Conservation (phyloP, 495 filamentous ascomycete species). For the Penicillium verhagenii region DNA sequence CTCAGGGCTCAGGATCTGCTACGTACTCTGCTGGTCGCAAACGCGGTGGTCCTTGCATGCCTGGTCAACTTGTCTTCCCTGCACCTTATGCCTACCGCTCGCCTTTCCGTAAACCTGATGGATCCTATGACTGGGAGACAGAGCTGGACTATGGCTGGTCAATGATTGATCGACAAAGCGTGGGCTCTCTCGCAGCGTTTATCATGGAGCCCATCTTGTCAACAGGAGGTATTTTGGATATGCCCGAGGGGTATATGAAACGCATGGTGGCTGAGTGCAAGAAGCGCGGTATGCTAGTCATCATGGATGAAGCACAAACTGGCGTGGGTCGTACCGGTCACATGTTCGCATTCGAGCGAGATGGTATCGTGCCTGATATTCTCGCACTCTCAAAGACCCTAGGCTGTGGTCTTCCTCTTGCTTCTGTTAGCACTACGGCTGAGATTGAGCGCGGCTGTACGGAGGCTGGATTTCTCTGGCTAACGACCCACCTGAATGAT, state of each 20-base stretch:
- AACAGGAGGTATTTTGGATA: constrained; percentile 49
- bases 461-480: constrained; percentile 27
- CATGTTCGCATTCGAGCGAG: constrained; percentile 46
- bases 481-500: constrained; percentile 51
- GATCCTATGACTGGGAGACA: constrained; percentile 55
- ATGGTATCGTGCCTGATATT: constrained; percentile 48
- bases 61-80: constrained; percentile 47
- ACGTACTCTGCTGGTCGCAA: constrained; percentile 49
- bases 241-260: constrained; percentile 42
- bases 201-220: constrained; percentile 56
- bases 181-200: constrained; percentile 54
- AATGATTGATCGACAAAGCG: constrained; percentile 51
- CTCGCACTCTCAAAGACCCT: constrained; percentile 54
- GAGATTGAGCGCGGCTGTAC: constrained; percentile 43
- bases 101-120: constrained; percentile 46
- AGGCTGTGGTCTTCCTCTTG: constrained; percentile 52
- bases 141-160: constrained; percentile 55
- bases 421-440: constrained; percentile 47
- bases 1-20: constrained; percentile 38
- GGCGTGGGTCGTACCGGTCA: constrained; percentile 47
- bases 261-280: constrained; percentile 43
- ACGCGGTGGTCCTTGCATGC: constrained; percentile 34
- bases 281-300: constrained; percentile 46
- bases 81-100: constrained; percentile 56
- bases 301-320: constrained; percentile 53